Base-by-base conservation (phyloP, 176 grass and related monocot genomes). In the Secale cereale region DNA sequence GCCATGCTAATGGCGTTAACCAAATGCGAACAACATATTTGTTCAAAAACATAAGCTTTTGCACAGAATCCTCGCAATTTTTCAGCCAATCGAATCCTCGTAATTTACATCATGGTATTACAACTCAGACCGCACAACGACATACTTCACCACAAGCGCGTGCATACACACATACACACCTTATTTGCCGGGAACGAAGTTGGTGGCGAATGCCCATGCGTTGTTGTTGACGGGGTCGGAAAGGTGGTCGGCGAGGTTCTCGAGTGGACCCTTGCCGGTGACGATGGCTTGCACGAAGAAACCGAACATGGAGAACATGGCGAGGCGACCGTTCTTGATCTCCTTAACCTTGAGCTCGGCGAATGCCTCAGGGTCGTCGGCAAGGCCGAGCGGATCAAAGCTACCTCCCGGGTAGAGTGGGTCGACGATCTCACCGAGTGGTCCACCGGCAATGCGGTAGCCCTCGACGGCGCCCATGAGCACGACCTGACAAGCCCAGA, bases 231-330 rank as follows among this genome's bases (percentile, higher is more conserved):
- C 91, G 3, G 94, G 94, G 68, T 97, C 94, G 1, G 94, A 69
- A 1, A 93, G 83, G 82, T 97, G 94, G 81, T 97, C 94, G 9
- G 91, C 91, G 15, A 94, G 84, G 89, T 97, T 97, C 91, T 97
- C 94, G 7, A 97, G 52, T 0, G 94, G 94, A 5, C 94, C 94
- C 81, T 97, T 97, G 27, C 91, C 94, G 56, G 94, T 97, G 39
- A 97, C 94, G 16, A 97, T 93, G 77, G 94, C 91, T 82, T 93
- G 94, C 16, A 97, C 87, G n/a, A 97, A 97, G 84, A 97, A 95
- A 0, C 94, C 94, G n/a, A 95, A 95, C 94, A 95, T 95, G 27
- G 93, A 95, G 78, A 95, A 95, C 92, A 97, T 94, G 29, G 94
- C 94, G 25, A 97, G 78, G 48, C 94, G 85, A 5, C 92, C 94